phyloP scores from a whole-genome alignment of 169 alveolate genomes.

The Theileria equi region DNA sequence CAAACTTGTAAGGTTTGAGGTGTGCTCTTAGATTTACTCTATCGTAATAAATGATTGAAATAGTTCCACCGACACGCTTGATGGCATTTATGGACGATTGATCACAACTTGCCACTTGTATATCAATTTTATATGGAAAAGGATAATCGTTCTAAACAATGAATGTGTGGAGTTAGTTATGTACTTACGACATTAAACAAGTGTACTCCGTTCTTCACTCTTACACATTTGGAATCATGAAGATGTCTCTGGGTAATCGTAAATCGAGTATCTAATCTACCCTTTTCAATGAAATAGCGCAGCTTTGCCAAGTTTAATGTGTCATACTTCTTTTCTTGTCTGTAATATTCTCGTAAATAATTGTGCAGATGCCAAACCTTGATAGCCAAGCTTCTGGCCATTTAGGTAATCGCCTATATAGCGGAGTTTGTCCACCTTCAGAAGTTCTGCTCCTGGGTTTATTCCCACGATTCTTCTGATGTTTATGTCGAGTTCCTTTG shows the following conservation, averaged over 20 bases:
- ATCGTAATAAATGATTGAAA: constrained; percentile 81
- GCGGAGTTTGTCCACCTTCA: constrained; percentile 81
- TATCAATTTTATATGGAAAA: constrained; percentile 85
- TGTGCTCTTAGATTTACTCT: constrained; percentile 80
- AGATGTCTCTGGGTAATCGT: constrained; percentile 87
- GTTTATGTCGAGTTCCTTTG: constrained; percentile 73
- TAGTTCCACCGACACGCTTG: constrained; percentile 81
- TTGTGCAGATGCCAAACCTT: neutral
- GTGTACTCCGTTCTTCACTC: constrained; percentile 78
- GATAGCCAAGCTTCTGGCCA: constrained; percentile 81
- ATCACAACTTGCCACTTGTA: constrained; percentile 85
- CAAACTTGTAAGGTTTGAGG: constrained; percentile 81
- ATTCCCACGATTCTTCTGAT: constrained; percentile 68
- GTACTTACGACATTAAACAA: constrained; percentile 77
- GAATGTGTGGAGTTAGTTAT: no score
- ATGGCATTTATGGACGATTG: constrained; percentile 85
- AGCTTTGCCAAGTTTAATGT: constrained; percentile 74
- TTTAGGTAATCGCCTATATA: constrained; percentile 75
- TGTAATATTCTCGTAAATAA: neutral
- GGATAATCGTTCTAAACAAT: constrained; percentile 81
- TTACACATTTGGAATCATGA: constrained; percentile 79
- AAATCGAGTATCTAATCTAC: constrained; percentile 80
- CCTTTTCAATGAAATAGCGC: constrained; percentile 81
- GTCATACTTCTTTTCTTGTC: constrained; percentile 74
- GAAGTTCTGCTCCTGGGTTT: constrained; percentile 75